Base-by-base conservation (phyloP, 2,329 filamentous ascomycete genomes). In the Calonectria ilicicola region DNA sequence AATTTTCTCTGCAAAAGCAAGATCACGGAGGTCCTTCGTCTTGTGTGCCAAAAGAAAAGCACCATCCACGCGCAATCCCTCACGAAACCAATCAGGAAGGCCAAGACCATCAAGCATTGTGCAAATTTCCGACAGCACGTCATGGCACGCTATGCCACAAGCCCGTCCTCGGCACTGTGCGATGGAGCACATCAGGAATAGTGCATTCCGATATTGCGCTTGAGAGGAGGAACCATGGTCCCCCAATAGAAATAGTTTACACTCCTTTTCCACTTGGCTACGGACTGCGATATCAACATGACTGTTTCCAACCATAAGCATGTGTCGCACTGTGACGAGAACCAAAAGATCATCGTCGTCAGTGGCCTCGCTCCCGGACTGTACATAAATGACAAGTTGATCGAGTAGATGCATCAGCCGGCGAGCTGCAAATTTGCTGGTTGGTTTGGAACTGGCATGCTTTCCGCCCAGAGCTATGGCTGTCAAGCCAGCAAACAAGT, bases 31-130 rank as follows among this genome's bases (percentile, higher is more conserved):
- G 74, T 89, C 87, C 67, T 86, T 87, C 17, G 88, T 90, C 66
- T 86, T 84, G 70, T 89, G 87, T 1, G 89, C 89, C 32, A 90
- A 80, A 35, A 86, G 78, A 75, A 90, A 89, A 0, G 89, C 89
- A 1, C 85, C 85, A 35, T 89, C 87, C 3, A 82, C 81, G 35
- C 83, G 83, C 40, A 91, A 79, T 23, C 82, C 83, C 35, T 80
- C 74, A 7, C 86, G 73, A 27, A 85, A 80, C 67, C 80, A 80
- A 12, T 74, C 74, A 4, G 81, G 78, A 6, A 86, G 74, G 2
- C 74, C 75, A 17, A 87, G 75, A 6, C 62, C 67, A n/a, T 83
- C 79, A 9, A 90, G 77, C 21, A 80, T 82, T n/a, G 79, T 76
- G 74, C 85, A 88, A 21, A 90, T 79, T 40, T 82, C 80, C 8